Percentiles rank a stretch among this genome's conserved stretches.
phyloP scores from a whole-genome alignment of 1,284 basidiomycete species.

The Marasmius oreades region DNA sequence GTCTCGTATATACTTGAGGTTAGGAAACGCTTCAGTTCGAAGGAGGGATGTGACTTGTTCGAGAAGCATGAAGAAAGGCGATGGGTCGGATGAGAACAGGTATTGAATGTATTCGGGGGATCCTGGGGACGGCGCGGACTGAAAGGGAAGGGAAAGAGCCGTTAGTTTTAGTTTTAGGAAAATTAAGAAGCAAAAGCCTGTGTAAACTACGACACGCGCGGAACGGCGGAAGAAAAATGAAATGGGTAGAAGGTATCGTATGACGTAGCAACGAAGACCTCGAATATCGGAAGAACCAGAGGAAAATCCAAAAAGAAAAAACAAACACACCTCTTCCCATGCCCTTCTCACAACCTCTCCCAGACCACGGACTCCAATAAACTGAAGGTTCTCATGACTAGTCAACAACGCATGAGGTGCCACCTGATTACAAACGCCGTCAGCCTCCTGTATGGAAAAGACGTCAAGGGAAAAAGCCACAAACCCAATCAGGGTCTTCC shows the following conservation, averaged over 20 bases:
- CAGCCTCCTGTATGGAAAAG: neutral
- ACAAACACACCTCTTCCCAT: conserved; percentile 25
- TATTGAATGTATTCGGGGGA: conserved; percentile 6
- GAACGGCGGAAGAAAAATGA: neutral
- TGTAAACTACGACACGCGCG: too few species aligned
- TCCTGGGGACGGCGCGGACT: neutral
- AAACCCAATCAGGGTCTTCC: conserved; percentile 53
- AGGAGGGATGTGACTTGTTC: conserved; percentile 63
- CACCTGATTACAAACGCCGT: conserved; percentile 38
- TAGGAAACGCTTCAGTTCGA: conserved; percentile 57
- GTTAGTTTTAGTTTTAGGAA: neutral
- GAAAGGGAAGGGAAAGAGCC: conserved; percentile 13
- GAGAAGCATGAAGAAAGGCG: conserved; percentile 59
- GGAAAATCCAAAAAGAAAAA: neutral
- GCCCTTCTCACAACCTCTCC: conserved; percentile 48
- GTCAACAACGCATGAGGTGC: conserved; percentile 71
- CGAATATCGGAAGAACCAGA: neutral
- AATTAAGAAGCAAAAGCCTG: too few species aligned
- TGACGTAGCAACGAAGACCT: neutral
- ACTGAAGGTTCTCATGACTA: conserved; percentile 52
- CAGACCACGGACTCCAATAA: conserved; percentile 71
- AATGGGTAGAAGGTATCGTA: neutral
- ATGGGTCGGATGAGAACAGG: conserved; percentile 29
- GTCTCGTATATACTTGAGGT: conserved; percentile 58
- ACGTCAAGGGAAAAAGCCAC: neutral